Evolutionary conservation across 2,329 filamentous ascomycete genomes (phyloP), one percentile per base, ranked within the genome.

Genomic region (Paracoccidioides lutzii): DNA sequence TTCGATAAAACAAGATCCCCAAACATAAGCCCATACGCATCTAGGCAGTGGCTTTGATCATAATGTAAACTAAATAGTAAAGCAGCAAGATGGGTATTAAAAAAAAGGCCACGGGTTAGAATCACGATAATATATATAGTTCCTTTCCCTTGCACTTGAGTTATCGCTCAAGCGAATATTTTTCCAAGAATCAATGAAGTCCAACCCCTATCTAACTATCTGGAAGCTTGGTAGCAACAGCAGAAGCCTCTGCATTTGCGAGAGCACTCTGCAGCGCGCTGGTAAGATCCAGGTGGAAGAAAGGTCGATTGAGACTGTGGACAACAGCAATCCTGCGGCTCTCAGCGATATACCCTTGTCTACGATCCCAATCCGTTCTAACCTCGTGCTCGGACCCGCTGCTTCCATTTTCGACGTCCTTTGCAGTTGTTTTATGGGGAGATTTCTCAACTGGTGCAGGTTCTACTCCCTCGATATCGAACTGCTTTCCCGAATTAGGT

Each of bases 271-370:
- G 88, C 62, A 97, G 72, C 5, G 93, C 93, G 65, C 84, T 90
- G 3, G 88, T 93, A 53, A 97, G 73, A 69, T 97, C 93, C 54
- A 95, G 81, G 67, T 98, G 93, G 80, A 98, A 97, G 62, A 96
- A 80, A 4, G 93, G 91, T 62, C 88, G 76, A 70, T 95, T 93
- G 59, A 94, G 74, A n/a, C 91, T 88, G 61, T 90, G 85, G 14
- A 97, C 83, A 4, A 88, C 79, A 1, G 86, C 84, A 33, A 81
- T 71, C 62, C 67, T 72, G 57, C 60, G 67, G 33, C 60, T 62
- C 67, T 37, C 62, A 62, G 52, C 59, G 57, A 44, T 61, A 60
- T 76, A 76, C 2, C 71, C 78, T 62, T 75, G 78, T 64, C 77
- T 77, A 55, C 70, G 73, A 38, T 67, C 67, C 40, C 76, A 66